Percentiles rank a stretch among this genome's conserved stretches.
Evolutionary conservation across 495 filamentous ascomycete species (phyloP).

Genomic region (Daldinia childiae): DNA sequence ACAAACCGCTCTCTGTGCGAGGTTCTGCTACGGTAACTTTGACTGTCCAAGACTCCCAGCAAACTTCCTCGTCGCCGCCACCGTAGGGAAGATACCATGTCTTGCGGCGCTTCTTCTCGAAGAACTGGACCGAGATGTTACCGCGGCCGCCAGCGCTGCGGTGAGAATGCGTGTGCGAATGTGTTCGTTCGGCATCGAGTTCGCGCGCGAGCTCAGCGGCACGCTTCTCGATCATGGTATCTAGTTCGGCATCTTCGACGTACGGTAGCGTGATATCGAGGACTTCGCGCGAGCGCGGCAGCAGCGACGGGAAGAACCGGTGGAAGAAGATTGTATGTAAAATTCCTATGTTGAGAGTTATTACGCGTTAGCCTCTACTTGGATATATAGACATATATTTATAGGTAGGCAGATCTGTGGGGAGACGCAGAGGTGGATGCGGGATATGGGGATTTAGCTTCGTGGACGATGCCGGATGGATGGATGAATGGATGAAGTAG

Average conservation of each 20-base stretch:
- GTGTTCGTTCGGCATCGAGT: constrained; percentile 58
- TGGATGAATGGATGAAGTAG: constrained; percentile 11
- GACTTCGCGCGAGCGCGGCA: constrained; percentile 86
- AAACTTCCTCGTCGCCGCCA: constrained; percentile 85
- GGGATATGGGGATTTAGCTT: constrained; percentile 16
- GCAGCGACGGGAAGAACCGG: constrained; percentile 88
- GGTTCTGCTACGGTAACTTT: constrained; percentile 91
- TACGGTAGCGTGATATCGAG: constrained; percentile 91
- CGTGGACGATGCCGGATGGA: constrained; percentile 29
- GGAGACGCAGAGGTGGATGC: constrained; percentile 13
- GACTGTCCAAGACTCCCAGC: constrained; percentile 95
- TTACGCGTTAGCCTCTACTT: constrained; percentile 15
- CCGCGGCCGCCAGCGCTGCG: constrained; percentile 67
- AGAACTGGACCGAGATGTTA: constrained; percentile 88
- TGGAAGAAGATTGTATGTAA: constrained; percentile 99
- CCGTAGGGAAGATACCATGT: constrained; percentile 86
- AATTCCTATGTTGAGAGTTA: constrained; percentile 67
- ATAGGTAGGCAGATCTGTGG: constrained; percentile 13
- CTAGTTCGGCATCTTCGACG: constrained; percentile 88
- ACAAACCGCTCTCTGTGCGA: constrained; percentile 84
- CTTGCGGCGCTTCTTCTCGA: constrained; percentile 88
- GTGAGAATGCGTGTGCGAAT: constrained; percentile 37
- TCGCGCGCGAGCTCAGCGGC: constrained; percentile 78
- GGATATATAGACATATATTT: constrained; percentile 4
- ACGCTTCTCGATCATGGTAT: constrained; percentile 90